Percentiles rank a stretch among this genome's conserved stretches.
phyloP scores from a whole-genome alignment of 225 moss, liverwort and hornwort species.

The Polytrichum formosum region DNA sequence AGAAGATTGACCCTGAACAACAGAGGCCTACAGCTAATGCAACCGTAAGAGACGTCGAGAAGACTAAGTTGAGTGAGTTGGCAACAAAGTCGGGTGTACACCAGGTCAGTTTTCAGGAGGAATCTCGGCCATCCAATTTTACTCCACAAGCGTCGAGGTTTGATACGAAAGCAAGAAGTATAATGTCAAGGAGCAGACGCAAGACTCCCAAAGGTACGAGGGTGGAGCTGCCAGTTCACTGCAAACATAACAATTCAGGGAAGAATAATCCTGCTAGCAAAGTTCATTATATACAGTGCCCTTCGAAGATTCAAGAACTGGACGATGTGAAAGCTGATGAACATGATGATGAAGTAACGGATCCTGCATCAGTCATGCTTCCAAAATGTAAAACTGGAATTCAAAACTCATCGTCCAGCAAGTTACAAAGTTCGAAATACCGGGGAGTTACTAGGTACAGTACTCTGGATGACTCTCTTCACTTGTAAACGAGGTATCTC shows the following conservation, averaged over 20 bases:
- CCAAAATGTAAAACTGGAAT: neutral
- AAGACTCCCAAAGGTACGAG: constrained; percentile 28
- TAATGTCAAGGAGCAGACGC: constrained; percentile 24
- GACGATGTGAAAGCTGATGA: constrained; percentile 3
- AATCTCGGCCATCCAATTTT: constrained; percentile 11
- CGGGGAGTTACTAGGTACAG: constrained; percentile 58
- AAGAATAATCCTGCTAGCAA: constrained; percentile 1
- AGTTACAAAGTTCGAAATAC: constrained; percentile 44
- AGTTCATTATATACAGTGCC: constrained; percentile 10
- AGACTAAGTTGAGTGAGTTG: no score
- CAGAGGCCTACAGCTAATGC: no score
- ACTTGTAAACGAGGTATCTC: neutral
- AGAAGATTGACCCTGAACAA: constrained; percentile 9
- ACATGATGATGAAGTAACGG: constrained; percentile 9
- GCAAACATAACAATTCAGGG: neutral
- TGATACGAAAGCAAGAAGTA: neutral
- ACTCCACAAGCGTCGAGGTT: constrained; percentile 23
- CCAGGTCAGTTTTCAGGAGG: neutral
- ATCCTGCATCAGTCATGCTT: neutral
- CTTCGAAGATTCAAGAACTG: constrained; percentile 10
- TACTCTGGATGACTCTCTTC: neutral
- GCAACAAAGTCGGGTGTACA: no score
- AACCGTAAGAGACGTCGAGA: no score
- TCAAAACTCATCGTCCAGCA: neutral
- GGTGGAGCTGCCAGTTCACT: constrained; percentile 9